Evolutionary conservation across 2,329 filamentous ascomycete genomes (phyloP).

Genomic region (Scorias spongiosa): DNA sequence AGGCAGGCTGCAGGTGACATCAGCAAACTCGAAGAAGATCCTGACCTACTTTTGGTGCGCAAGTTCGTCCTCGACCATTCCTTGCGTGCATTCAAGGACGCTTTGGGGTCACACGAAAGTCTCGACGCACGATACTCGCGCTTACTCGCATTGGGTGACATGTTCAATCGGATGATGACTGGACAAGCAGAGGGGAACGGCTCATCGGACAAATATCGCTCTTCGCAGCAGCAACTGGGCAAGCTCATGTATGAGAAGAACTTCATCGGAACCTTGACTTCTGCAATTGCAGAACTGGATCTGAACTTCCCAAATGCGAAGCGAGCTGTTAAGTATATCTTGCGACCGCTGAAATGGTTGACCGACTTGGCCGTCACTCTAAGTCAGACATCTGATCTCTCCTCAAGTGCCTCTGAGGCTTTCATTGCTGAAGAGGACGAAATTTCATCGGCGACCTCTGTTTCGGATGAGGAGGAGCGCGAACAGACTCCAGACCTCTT

Average conservation of each 20-base stretch:
- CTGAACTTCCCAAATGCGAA: conserved; percentile 88
- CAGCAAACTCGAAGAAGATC: conserved; percentile 48
- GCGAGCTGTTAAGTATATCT: conserved; percentile 88
- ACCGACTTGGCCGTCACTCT: conserved; percentile 77
- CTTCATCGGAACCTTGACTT: conserved; percentile 74
- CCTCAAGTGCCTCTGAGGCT: conserved; percentile 39
- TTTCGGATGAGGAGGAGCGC: conserved; percentile 50
- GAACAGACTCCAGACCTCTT: conserved; percentile 96
- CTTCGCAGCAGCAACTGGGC: conserved; percentile 67
- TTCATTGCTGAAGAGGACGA: conserved; percentile 66
- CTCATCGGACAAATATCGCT: conserved; percentile 9
- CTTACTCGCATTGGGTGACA: conserved; percentile 72
- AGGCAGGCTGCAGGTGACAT: conserved; percentile 24
- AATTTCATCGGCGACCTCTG: conserved; percentile 70
- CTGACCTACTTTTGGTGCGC: conserved; percentile 78
- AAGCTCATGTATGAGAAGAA: conserved; percentile 98
- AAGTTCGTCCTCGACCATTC: conserved; percentile 91
- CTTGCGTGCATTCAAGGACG: conserved; percentile 81
- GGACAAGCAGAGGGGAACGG: conserved; percentile 52
- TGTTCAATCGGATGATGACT: conserved; percentile 85
- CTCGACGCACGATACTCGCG: conserved; percentile 77
- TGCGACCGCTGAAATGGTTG: conserved; percentile 73
- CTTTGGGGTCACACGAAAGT: conserved; percentile 60
- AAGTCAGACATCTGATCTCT: conserved; percentile 66
- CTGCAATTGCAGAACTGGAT: conserved; percentile 88